phyloP scores from a whole-genome alignment of 2,329 filamentous ascomycete species.

The Colletotrichum horii region DNA sequence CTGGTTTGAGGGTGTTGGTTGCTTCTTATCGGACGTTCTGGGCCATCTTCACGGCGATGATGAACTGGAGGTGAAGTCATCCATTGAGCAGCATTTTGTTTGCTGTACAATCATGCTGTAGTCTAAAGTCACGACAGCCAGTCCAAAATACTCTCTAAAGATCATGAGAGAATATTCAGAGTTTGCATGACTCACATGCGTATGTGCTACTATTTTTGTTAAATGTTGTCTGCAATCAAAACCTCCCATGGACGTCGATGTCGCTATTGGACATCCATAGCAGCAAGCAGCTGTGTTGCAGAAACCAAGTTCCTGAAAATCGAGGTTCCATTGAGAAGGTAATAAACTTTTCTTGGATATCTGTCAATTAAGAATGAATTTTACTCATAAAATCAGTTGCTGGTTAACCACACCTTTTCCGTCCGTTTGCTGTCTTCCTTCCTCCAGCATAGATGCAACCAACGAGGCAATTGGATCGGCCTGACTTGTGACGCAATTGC shows the following conservation, averaged over 20 bases:
- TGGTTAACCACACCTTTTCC: neutral
- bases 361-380: too few relatives aligned
- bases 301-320: too few relatives aligned
- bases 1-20: neutral
- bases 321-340: too few relatives aligned
- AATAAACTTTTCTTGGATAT: too few relatives aligned
- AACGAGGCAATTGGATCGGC: too few relatives aligned
- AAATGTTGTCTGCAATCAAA: too few relatives aligned
- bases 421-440: too few relatives aligned
- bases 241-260: too few relatives aligned
- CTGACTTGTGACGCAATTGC: too few relatives aligned
- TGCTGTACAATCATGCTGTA: rapidly evolving
- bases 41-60: neutral
- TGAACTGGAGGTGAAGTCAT: rapidly evolving
- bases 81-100: rapidly evolving
- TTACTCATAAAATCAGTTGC: neutral
- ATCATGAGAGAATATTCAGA: neutral
- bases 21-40: neutral
- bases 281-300: neutral
- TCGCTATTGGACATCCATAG: neutral
- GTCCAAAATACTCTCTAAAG: rapidly evolving
- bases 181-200: too few relatives aligned
- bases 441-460: too few relatives aligned
- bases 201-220: too few relatives aligned
- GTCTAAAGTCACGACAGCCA: rapidly evolving